Conservation (phyloP, 2,329 filamentous ascomycete genomes). For the Beauveria medogensis region DNA sequence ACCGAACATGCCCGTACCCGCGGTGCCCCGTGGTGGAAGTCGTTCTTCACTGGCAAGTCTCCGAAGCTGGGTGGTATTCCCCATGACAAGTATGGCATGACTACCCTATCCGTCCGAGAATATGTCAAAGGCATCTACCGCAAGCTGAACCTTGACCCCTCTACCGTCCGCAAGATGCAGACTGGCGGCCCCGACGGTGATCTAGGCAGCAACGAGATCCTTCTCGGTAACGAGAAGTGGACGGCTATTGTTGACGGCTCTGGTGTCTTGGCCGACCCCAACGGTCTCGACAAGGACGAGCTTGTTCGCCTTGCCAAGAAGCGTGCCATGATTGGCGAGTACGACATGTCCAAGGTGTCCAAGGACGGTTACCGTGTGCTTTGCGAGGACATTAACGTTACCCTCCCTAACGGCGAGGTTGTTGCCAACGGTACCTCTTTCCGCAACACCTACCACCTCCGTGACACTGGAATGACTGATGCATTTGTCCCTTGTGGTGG, state of each 20-base stretch:
- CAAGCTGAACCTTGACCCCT: slow-evolving; percentile 83
- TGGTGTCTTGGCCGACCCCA: slow-evolving; percentile 87
- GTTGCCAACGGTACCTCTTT: slow-evolving; percentile 89
- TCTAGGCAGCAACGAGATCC: slow-evolving; percentile 93
- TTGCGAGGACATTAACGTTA: slow-evolving; percentile 83
- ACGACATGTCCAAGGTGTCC: slow-evolving; percentile 78
- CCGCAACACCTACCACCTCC: slow-evolving; percentile 95
- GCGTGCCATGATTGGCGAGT: slow-evolving; percentile 84
- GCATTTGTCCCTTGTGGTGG: slow-evolving; percentile 94
- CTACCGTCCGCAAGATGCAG: slow-evolving; percentile 84
- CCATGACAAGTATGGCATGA: slow-evolving; percentile 96
- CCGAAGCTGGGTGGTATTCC: slow-evolving; percentile 93
- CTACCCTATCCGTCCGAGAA: slow-evolving; percentile 89
- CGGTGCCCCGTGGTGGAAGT: slow-evolving; percentile 98
- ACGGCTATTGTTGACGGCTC: slow-evolving; percentile 92
- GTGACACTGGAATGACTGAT: slow-evolving; percentile 68
- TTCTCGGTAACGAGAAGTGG: slow-evolving; percentile 93
- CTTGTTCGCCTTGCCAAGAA: slow-evolving; percentile 75
- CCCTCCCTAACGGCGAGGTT: slow-evolving; percentile 77
- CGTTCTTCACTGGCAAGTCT: slow-evolving; percentile 98
- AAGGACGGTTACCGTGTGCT: slow-evolving; percentile 83
- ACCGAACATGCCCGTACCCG: slow-evolving; percentile 83
- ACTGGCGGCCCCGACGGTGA: slow-evolving; percentile 96
- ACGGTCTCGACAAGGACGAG: slow-evolving; percentile 79
- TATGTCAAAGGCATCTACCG: slow-evolving; percentile 96